These are phyloP conservation scores for Tuber aestivum DNA, from an alignment of 495 filamentous ascomycete genomes.

Conservation along the genomic window DNA sequence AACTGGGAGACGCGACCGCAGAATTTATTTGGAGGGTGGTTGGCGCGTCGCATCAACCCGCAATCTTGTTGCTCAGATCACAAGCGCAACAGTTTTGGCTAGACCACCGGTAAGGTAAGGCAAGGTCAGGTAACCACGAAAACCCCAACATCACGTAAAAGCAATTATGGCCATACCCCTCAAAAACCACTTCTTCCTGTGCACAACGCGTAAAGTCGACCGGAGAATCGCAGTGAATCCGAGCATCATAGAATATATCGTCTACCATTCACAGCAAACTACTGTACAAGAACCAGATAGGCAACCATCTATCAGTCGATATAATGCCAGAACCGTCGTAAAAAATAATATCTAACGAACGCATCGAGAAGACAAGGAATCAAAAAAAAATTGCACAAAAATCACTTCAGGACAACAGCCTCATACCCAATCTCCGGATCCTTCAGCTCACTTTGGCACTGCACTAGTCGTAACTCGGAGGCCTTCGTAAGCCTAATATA, in stretches of 20 bases:
- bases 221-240: neutral
- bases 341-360: neutral
- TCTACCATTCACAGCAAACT: neutral
- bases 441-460: constrained; percentile 35
- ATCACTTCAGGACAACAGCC: constrained; percentile 23
- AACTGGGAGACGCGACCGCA: neutral
- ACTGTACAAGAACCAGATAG: neutral
- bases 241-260: neutral
- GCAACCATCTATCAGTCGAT: neutral
- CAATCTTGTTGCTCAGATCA: neutral
- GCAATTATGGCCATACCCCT: neutral
- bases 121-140: neutral
- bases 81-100: neutral
- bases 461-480: constrained; percentile 38
- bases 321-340: neutral
- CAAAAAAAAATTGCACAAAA: neutral
- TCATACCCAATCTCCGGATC: constrained; percentile 11
- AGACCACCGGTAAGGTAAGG: no score
- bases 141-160: constrained; percentile 6
- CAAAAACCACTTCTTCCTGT: neutral
- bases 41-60: constrained; percentile 4
- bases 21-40: neutral
- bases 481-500: constrained; percentile 41
- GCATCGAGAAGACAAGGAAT: neutral
- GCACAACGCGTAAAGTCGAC: constrained; percentile 1